These are phyloP conservation scores for Amphichorda felina DNA, from an alignment of 2,329 filamentous ascomycete species.

Conservation along the genomic window DNA sequence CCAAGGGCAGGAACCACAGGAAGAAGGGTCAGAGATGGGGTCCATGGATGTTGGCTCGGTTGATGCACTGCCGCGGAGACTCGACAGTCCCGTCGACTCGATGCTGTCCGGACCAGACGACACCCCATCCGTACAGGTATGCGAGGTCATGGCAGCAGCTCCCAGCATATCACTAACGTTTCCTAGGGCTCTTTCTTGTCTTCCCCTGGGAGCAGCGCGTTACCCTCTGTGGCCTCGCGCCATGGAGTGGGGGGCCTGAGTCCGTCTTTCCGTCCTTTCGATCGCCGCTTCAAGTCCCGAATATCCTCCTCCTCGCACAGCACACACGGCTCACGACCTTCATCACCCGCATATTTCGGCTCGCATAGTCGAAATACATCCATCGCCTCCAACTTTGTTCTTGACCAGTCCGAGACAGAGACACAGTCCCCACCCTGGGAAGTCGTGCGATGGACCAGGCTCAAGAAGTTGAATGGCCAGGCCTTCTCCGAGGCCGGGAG, in stretches of 20 bases:
- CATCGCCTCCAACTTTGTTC: conserved; percentile 55
- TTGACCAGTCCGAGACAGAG: conserved; percentile 53
- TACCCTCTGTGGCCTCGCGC: conserved; percentile 57
- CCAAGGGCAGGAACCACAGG: conserved; percentile 8
- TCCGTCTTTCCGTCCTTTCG: conserved; percentile 83
- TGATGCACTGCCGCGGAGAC: conserved; percentile 39
- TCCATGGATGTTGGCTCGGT: conserved; percentile 33
- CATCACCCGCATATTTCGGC: conserved; percentile 68
- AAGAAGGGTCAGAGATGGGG: conserved; percentile 37
- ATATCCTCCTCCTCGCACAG: conserved; percentile 44
- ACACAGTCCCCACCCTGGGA: conserved; percentile 82
- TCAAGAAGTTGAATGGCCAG: conserved; percentile 80
- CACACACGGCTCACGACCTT: conserved; percentile 47
- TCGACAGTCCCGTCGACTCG: conserved; percentile 58
- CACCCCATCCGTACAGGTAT: conserved; percentile 70
- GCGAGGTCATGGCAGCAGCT: conserved; percentile 7
- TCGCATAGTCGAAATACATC: conserved; percentile 74
- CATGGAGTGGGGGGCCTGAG: conserved; percentile 57
- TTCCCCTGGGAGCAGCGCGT: conserved; percentile 62
- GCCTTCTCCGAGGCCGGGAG: conserved; percentile 87
- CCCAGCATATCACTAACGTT: conserved; percentile 12
- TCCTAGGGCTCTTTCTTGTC: conserved; percentile 47
- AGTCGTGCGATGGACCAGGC: conserved; percentile 87
- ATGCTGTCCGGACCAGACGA: conserved; percentile 68
- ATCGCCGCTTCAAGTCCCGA: conserved; percentile 84